These are phyloP conservation scores for Tremellales sp. DNA, from an alignment of 1,284 basidiomycete species.

Conservation along the genomic window DNA sequence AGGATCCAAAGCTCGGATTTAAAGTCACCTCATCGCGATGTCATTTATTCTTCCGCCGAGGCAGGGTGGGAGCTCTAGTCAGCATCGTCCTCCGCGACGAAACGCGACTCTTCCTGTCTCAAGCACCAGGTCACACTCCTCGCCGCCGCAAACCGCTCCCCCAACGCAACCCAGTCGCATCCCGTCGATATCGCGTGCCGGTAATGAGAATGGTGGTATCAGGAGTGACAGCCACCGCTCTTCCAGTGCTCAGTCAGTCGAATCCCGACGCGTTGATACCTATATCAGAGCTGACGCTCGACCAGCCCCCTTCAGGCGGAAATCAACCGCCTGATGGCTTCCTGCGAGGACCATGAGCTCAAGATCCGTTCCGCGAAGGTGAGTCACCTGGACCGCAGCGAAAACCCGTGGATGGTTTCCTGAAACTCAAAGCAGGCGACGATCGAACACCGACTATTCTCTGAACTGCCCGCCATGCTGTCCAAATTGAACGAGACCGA, in stretches of 20 bases:
- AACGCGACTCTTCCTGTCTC: too few relatives aligned
- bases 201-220: conserved; percentile 10
- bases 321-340: conserved; percentile 30
- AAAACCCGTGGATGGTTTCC: neutral
- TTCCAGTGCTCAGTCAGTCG: conserved; percentile 18
- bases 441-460: conserved; percentile 40
- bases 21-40: too few relatives aligned
- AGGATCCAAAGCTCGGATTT: too few relatives aligned
- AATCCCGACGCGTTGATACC: too few relatives aligned
- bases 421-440: conserved; percentile 21
- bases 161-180: too few relatives aligned
- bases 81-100: too few relatives aligned
- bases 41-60: too few relatives aligned
- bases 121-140: too few relatives aligned
- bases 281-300: too few relatives aligned
- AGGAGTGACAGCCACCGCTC: conserved; percentile 7
- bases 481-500: conserved; percentile 27
- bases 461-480: conserved; percentile 29
- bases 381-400: conserved; percentile 4
- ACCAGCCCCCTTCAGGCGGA: conserved; percentile 34
- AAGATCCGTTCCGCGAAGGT: conserved; percentile 37
- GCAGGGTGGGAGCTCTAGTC: too few relatives aligned
- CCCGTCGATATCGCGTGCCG: neutral
- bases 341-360: conserved; percentile 39
- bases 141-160: too few relatives aligned